phyloP scores from a whole-genome alignment of 2,329 filamentous ascomycete species.

The Neocucurbitaria cava region DNA sequence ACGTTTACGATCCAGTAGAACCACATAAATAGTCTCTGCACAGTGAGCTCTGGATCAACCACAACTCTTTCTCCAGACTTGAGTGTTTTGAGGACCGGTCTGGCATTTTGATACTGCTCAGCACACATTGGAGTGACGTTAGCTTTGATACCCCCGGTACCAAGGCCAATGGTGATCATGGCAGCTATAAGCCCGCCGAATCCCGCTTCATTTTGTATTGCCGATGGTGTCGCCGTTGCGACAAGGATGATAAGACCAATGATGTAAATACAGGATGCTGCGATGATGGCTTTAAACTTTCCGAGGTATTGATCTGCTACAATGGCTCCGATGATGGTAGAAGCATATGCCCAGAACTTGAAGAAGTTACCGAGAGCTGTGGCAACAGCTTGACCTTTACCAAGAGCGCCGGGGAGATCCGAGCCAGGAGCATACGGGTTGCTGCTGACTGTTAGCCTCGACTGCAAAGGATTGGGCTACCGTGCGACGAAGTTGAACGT shows the following conservation, averaged over 20 bases:
- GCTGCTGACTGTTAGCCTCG: background rate
- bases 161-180: constrained; percentile 13
- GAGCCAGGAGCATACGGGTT: constrained; percentile 10
- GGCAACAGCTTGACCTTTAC: constrained; percentile 11
- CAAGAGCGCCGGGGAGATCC: constrained; percentile 8
- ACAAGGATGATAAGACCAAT: constrained; percentile 12
- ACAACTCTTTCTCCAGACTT: constrained; percentile 10
- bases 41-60: constrained; percentile 13
- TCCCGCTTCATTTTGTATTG: constrained; percentile 5
- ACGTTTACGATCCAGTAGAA: constrained; percentile 17
- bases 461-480: background rate
- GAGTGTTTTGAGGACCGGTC: constrained; percentile 2
- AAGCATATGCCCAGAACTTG: constrained; percentile 13
- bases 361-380: constrained; percentile 11
- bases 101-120: constrained; percentile 12
- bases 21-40: constrained; percentile 13
- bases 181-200: constrained; percentile 11
- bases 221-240: constrained; percentile 9
- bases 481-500: constrained; percentile 44
- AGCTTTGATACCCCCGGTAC: constrained; percentile 18
- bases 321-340: constrained; percentile 14
- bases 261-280: constrained; percentile 9
- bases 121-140: constrained; percentile 16
- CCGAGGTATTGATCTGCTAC: constrained; percentile 18
- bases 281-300: constrained; percentile 12